Base-by-base conservation (phyloP, 306 rosid genomes). In the Ormosia emarginata region DNA sequence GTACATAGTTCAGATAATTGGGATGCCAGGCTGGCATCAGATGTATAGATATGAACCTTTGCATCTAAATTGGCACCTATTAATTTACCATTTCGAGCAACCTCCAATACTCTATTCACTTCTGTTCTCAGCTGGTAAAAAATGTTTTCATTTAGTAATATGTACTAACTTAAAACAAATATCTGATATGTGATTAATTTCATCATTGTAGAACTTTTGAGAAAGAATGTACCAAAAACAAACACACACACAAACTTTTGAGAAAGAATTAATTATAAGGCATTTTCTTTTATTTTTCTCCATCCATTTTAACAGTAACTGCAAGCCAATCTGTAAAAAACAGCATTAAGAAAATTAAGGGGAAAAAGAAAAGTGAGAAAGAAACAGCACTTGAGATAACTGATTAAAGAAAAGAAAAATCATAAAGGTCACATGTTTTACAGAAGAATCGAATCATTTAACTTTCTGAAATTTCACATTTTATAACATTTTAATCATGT, bases 1-100 rank as follows among this genome's bases (percentile, higher is more conserved):
- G 87, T 81, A 82, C 88, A 86, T 81, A 92, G 91, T 80, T 92
- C 91, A 50, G 74, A 73, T 73, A 95, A 82, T 63, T 86, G 89
- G 18, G 98, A 89, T 80, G 92, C 93, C 62, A 95, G 75, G 55
- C 46, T 61, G 64, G 83, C 86, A 86, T 88, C 94, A 1, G 89
- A 80, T 32, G 94, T 75, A 62, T 90, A 82, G 34, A 95, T 85
- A 78, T 88, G 89, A 79, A 95, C 93, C 87, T 91, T 95, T 30
- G 99, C 99, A 8, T 95, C 99, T 85, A 95, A 91, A 84, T 94
- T 93, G 73, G 99, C 89, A 71, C 99, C 99, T 71, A 93, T 86
- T 79, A 93, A 58, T 87, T 95, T 93, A n/a, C 77, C 93, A 1
- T 87, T 70, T 80, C 99, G 90, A 75, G 99, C 99, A 68, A 85